A percentile compares a stretch with the other conserved stretches of the same genome.
phyloP scores from a whole-genome alignment of 2,329 filamentous ascomycete species.

The Cadophora malorum region DNA sequence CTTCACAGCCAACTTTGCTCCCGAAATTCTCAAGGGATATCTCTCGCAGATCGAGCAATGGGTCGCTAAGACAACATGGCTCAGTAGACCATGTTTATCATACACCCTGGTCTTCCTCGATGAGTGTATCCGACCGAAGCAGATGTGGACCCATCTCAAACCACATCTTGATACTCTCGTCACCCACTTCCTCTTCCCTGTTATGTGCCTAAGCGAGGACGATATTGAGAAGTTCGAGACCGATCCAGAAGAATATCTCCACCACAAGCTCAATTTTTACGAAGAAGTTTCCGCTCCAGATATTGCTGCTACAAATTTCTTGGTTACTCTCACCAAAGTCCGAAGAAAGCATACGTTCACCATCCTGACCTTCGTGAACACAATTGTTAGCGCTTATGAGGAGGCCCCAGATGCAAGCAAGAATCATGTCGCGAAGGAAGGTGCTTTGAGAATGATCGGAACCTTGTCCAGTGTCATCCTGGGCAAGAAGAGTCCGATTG shows the following conservation, averaged over 20 bases:
- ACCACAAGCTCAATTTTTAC: slow-evolving; percentile 97
- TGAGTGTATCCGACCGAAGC: slow-evolving; percentile 95
- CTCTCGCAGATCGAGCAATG: slow-evolving; percentile 95
- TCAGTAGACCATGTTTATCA: slow-evolving; percentile 91
- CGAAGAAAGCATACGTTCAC: slow-evolving; percentile 95
- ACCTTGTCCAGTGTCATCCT: slow-evolving; percentile 93
- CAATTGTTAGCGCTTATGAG: slow-evolving; percentile 93
- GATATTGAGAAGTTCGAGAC: slow-evolving; percentile 94
- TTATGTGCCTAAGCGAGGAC: slow-evolving; percentile 89
- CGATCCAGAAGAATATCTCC: slow-evolving; percentile 94
- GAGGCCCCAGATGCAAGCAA: slow-evolving; percentile 84
- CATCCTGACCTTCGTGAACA: slow-evolving; percentile 93
- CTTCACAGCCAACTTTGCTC: slow-evolving; percentile 90
- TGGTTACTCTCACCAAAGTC: slow-evolving; percentile 92
- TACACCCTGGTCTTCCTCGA: slow-evolving; percentile 96
- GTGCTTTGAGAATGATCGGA: slow-evolving; percentile 95
- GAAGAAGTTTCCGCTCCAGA: slow-evolving; percentile 96
- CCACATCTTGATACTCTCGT: slow-evolving; percentile 92
- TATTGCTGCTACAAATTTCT: slow-evolving; percentile 94
- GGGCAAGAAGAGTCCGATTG: slow-evolving; percentile 97
- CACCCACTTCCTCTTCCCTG: slow-evolving; percentile 93
- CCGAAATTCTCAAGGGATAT: slow-evolving; percentile 95
- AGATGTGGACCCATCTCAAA: slow-evolving; percentile 94
- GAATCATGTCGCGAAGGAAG: slow-evolving; percentile 94
- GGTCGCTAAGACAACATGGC: slow-evolving; percentile 92